phyloP scores from a whole-genome alignment of 805 yeast genomes.

The Candida sphagnicola region DNA sequence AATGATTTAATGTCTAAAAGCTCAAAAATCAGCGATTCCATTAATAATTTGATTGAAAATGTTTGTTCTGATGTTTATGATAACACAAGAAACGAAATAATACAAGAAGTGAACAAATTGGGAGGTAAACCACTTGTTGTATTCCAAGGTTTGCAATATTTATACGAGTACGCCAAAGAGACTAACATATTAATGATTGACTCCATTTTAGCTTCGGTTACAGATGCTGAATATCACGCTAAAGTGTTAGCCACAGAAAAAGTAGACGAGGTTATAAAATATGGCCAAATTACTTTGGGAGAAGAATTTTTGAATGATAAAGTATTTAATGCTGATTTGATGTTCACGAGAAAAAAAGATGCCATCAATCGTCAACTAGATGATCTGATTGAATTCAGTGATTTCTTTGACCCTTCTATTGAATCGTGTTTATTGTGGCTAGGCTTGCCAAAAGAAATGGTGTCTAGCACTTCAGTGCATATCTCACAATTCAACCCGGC shows the following conservation, averaged over 20 bases:
- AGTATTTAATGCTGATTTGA: slow-evolving; percentile 64
- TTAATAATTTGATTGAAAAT: slow-evolving; percentile 61
- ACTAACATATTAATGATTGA: slow-evolving; percentile 68
- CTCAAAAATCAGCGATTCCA: slow-evolving; percentile 49
- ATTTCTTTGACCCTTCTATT: slow-evolving; percentile 74
- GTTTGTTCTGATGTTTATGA: slow-evolving; percentile 58
- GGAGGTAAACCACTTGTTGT: slow-evolving; percentile 51
- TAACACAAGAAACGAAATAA: slow-evolving; percentile 51
- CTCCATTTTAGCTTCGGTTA: slow-evolving; percentile 61
- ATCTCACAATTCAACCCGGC: slow-evolving; percentile 31
- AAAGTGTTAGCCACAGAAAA: slow-evolving; percentile 53
- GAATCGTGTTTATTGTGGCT: slow-evolving; percentile 52
- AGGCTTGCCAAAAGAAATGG: slow-evolving; percentile 31
- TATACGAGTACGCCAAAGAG: slow-evolving; percentile 63
- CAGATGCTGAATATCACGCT: slow-evolving; percentile 65
- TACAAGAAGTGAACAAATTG: slow-evolving; percentile 46
- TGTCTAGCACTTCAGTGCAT: slow-evolving; percentile 23
- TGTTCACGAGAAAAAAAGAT: slow-evolving; percentile 80
- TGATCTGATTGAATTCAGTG: slow-evolving; percentile 59
- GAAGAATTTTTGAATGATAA: slow-evolving; percentile 57
- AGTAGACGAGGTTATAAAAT: slow-evolving; percentile 56
- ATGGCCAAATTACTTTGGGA: slow-evolving; percentile 66
- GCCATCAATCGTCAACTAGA: slow-evolving; percentile 53
- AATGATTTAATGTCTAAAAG: slow-evolving; percentile 52
- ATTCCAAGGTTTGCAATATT: slow-evolving; percentile 59